phyloP scores from a whole-genome alignment of 2,329 filamentous ascomycete genomes.

The Aspergillus sergii region DNA sequence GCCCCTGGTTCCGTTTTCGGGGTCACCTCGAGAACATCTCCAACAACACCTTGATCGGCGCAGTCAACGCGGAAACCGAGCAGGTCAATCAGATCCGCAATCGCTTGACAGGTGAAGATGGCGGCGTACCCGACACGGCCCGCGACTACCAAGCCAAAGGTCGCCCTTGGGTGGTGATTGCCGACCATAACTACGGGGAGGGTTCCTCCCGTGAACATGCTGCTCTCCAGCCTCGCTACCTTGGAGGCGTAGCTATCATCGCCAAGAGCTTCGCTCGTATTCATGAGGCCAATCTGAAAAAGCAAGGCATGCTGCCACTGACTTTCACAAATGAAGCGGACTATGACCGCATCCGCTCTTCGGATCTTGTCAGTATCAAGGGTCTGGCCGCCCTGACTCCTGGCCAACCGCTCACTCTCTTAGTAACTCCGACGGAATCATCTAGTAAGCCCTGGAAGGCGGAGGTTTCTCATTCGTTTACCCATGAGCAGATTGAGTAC shows the following conservation, averaged over 20 bases:
- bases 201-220: slow-evolving; percentile 97
- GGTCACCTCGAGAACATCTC: slow-evolving; percentile 99
- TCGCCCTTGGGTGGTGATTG: slow-evolving; percentile 94
- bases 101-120: slow-evolving; percentile 77
- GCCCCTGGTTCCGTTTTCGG: slow-evolving; percentile 89
- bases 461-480: background rate
- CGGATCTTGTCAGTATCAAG: background rate
- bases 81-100: slow-evolving; percentile 99
- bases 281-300: slow-evolving; percentile 99
- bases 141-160: slow-evolving; percentile 98
- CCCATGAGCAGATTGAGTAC: slow-evolving; percentile 98
- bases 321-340: slow-evolving; percentile 89
- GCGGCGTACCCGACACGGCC: slow-evolving; percentile 87
- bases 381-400: background rate
- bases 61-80: slow-evolving; percentile 91
- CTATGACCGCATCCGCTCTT: slow-evolving; percentile 52
- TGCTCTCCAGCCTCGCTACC: slow-evolving; percentile 86
- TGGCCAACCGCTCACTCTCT: background rate
- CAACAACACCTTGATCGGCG: slow-evolving; percentile 99
- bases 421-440: background rate
- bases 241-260: slow-evolving; percentile 93
- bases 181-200: slow-evolving; percentile 99
- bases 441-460: background rate
- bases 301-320: slow-evolving; percentile 98
- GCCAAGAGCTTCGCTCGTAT: slow-evolving; percentile 93